Conservation (phyloP, 2,329 filamentous ascomycete species). For the Penicillium sp. region DNA sequence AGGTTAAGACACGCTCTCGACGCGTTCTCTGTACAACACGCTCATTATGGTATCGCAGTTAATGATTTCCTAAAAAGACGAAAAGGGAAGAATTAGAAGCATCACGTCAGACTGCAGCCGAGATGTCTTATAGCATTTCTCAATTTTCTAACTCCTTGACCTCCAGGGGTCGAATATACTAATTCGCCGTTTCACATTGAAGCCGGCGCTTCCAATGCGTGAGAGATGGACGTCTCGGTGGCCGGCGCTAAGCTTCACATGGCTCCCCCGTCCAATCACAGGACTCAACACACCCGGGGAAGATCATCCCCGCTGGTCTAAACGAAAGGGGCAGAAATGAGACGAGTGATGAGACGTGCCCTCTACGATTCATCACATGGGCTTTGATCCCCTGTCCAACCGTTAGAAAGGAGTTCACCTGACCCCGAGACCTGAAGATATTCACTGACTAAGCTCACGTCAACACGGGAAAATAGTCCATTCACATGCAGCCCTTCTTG, state of each 20-base stretch:
- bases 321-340: not conserved
- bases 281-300: not conserved
- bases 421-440: not conserved
- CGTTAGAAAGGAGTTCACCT: not conserved
- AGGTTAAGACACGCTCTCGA: not conserved
- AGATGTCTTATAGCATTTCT: not conserved
- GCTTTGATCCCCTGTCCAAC: not conserved
- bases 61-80: not conserved
- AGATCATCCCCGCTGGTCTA: not conserved
- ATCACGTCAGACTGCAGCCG: conserved; percentile 1
- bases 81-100: conserved; percentile 1
- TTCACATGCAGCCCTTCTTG: too few species aligned
- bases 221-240: not conserved
- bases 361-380: not conserved
- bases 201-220: conserved; percentile 10
- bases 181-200: conserved; percentile 6
- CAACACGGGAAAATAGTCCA: not conserved
- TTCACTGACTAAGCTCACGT: not conserved
- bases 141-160: not conserved
- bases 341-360: not conserved
- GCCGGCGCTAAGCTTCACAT: conserved; percentile 4
- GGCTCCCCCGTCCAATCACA: not conserved
- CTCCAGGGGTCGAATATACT: not conserved
- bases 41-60: not conserved
- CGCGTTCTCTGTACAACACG: not conserved